A percentile compares a stretch with the other conserved stretches of the same genome.
These are phyloP conservation scores for Syzygium oleosum DNA, from an alignment of 345 rosid genomes.

Conservation along the genomic window DNA sequence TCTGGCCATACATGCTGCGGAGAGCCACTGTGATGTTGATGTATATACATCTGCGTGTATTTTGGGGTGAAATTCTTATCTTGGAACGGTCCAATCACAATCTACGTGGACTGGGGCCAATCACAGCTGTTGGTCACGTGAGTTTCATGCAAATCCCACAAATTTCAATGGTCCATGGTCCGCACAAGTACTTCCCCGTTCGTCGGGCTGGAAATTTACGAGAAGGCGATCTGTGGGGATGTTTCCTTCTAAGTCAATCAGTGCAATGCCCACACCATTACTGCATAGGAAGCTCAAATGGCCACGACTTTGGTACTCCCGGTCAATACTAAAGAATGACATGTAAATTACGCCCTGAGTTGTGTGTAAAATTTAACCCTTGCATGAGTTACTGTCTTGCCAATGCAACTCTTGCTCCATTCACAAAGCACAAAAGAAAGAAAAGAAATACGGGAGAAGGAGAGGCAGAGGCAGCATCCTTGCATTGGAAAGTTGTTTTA, in stretches of 20 bases:
- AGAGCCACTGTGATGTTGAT: not conserved
- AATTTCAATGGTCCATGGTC: not conserved
- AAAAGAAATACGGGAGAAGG: not conserved
- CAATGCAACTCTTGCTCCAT: not conserved
- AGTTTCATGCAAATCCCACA: not conserved
- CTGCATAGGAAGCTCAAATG: not conserved
- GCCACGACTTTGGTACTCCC: not conserved
- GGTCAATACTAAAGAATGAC: not conserved
- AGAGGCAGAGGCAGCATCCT: not conserved
- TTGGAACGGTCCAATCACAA: not conserved
- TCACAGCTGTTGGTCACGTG: not conserved
- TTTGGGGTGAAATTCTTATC: not conserved
- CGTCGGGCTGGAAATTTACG: not conserved
- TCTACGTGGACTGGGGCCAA: not conserved
- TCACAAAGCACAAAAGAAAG: not conserved
- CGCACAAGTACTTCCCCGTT: not conserved
- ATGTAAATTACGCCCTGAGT: not conserved
- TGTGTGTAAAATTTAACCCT: not conserved
- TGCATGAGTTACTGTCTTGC: not conserved
- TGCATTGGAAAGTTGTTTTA: not conserved
- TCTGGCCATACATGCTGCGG: not conserved
- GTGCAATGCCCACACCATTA: not conserved
- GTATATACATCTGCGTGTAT: too few relatives aligned
- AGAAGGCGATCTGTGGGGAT: not conserved
- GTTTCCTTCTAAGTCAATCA: too few relatives aligned